Percentiles rank a stretch among this genome's conserved stretches.
Conservation (phyloP, 495 filamentous ascomycete species). For the Aspergillus sparsus region DNA sequence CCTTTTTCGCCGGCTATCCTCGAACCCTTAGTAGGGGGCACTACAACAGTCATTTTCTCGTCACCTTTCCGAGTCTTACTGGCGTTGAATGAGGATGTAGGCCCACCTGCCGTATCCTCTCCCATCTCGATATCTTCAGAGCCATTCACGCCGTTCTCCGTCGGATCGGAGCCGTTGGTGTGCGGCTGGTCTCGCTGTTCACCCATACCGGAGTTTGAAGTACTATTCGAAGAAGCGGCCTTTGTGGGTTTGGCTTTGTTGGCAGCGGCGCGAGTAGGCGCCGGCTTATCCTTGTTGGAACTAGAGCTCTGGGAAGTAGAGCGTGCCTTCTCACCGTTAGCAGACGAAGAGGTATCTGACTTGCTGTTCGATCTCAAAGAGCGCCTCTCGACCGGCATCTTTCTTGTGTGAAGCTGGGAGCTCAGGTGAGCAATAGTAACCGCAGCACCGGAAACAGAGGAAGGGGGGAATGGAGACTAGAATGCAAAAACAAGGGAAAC, state of each 20-base stretch:
- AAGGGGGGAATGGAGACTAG: conserved; percentile 27
- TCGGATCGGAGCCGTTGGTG: conserved; percentile 68
- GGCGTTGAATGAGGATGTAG: conserved; percentile 54
- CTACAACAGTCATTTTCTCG: conserved; percentile 83
- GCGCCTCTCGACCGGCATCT: conserved; percentile 59
- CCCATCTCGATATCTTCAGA: conserved; percentile 82
- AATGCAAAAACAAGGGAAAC: conserved; percentile 19
- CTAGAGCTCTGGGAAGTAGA: conserved; percentile 54
- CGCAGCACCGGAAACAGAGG: conserved; percentile 34
- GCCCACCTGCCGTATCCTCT: conserved; percentile 65
- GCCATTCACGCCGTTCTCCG: conserved; percentile 74
- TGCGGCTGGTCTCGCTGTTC: conserved; percentile 64
- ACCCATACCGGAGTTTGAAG: conserved; percentile 48
- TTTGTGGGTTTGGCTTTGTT: conserved; percentile 56
- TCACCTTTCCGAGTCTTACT: conserved; percentile 73
- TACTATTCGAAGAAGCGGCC: conserved; percentile 49
- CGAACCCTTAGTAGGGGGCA: conserved; percentile 73
- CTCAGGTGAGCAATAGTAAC: conserved; percentile 38
- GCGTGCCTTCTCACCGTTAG: conserved; percentile 57
- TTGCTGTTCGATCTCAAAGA: conserved; percentile 60
- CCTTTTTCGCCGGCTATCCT: conserved; percentile 59
- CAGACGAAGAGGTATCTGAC: conserved; percentile 55
- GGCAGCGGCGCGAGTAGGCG: conserved; percentile 47
- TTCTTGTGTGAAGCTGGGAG: conserved; percentile 37
- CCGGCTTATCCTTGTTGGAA: conserved; percentile 50